phyloP scores from a whole-genome alignment of 1,139 yeast species.

The Wickerhamiella pararugosa region DNA sequence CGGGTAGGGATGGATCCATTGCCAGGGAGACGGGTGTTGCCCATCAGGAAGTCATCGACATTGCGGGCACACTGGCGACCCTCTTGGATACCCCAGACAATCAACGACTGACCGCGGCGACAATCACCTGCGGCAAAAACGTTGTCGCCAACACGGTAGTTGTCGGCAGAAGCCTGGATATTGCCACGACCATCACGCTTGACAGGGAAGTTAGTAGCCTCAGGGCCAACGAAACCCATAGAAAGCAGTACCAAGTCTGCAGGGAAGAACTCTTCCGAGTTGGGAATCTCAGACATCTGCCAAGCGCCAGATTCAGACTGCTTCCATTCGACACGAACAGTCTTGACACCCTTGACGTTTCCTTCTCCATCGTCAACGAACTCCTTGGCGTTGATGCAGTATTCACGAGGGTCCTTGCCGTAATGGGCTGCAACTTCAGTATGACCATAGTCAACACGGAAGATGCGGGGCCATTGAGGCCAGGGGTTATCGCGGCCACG shows the following conservation, averaged over 20 bases:
- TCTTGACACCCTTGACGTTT: conserved; percentile 78
- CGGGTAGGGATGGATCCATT: conserved; percentile 85
- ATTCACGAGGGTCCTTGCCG: conserved; percentile 96
- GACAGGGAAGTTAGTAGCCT: conserved; percentile 61
- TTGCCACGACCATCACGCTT: conserved; percentile 78
- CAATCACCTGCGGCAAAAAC: conserved; percentile 96
- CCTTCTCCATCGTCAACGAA: conserved; percentile 91
- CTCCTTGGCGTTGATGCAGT: conserved; percentile 86
- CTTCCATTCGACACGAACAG: conserved; percentile 97
- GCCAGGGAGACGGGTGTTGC: conserved; percentile 74
- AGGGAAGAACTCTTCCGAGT: conserved; percentile 83
- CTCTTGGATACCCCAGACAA: conserved; percentile 99
- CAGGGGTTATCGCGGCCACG: conserved; percentile 96
- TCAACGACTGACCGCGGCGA: conserved; percentile 95
- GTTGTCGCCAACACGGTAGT: conserved; percentile 57
- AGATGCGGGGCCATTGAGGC: conserved; percentile 99
- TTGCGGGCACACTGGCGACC: conserved; percentile 98
- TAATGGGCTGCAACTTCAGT: conserved; percentile 87
- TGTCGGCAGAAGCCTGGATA: conserved; percentile 33
- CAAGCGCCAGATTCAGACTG: conserved; percentile 90
- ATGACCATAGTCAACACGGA: conserved; percentile 97
- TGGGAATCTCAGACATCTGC: conserved; percentile 98
- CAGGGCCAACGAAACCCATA: conserved; percentile 98
- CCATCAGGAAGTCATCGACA: conserved; percentile 69
- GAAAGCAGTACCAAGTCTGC: conserved; percentile 89